phyloP scores from a whole-genome alignment of 78 protist genomes.

The Salpingoeca rosetta region DNA sequence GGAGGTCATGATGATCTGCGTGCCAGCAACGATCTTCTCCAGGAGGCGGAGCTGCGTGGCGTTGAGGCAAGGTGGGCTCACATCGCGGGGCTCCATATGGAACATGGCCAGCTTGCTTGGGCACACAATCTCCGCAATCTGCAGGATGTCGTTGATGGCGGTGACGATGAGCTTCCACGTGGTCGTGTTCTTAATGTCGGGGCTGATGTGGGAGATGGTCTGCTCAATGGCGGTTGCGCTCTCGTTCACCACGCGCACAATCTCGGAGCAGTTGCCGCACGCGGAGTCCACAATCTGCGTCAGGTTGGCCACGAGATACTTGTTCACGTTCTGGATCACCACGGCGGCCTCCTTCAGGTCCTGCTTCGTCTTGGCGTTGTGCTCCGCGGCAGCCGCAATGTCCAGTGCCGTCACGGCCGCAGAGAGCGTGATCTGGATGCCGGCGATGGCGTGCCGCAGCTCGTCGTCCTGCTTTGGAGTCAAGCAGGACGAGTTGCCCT shows the following conservation, averaged over 20 bases:
- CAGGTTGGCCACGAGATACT: background rate
- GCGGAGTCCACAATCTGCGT: background rate
- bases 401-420: background rate
- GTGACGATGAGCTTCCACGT: background rate
- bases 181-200: background rate
- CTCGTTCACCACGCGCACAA: background rate
- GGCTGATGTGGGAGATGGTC: background rate
- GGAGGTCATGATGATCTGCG: background rate
- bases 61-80: no score
- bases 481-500: background rate
- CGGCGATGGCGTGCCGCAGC: background rate
- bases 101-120: no score
- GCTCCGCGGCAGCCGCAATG: background rate
- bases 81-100: no score
- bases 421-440: background rate
- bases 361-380: background rate
- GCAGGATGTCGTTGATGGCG: background rate
- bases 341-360: background rate
- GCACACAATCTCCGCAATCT: background rate
- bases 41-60: background rate
- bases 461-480: background rate
- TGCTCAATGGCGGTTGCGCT: background rate
- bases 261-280: background rate
- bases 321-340: background rate
- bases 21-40: background rate